Evolutionary conservation across 1,284 basidiomycete species (phyloP).

Genomic region (Jaminaea rosea): DNA sequence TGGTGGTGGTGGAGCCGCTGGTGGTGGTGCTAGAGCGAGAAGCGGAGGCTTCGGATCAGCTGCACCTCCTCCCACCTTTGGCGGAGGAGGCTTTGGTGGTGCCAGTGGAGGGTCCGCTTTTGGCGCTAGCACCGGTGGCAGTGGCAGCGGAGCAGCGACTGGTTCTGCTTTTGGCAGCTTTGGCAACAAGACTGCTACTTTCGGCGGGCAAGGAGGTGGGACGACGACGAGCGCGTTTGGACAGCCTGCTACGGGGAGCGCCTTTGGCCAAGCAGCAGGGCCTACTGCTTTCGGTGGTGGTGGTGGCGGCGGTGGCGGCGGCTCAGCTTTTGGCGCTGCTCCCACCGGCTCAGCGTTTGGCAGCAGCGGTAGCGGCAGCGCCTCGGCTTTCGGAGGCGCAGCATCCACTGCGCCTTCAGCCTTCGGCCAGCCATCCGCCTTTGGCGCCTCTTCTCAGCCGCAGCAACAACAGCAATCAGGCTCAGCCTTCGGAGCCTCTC

Average conservation of each 20-base stretch:
- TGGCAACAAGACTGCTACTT: neutral
- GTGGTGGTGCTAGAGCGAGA: too few relatives aligned
- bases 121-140: neutral
- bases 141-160: slow-evolving; percentile 3
- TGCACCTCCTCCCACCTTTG: too few relatives aligned
- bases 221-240: neutral
- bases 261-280: slow-evolving; percentile 6
- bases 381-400: neutral
- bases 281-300: neutral
- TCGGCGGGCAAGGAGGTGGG: neutral
- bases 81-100: too few relatives aligned
- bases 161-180: neutral
- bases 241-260: neutral
- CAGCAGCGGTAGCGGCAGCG: neutral
- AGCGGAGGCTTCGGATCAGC: too few relatives aligned
- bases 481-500: slow-evolving; percentile 5
- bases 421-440: slow-evolving; percentile 20
- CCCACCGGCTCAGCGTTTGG: slow-evolving; percentile 8
- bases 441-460: slow-evolving; percentile 4
- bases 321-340: neutral
- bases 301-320: too few relatives aligned
- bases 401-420: slow-evolving; percentile 7
- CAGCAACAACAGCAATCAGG: neutral
- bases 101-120: slow-evolving; percentile 5
- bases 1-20: neutral